Evolutionary conservation across 352 stramenopile species (phyloP).

Genomic region (Pythium utonaiense): DNA sequence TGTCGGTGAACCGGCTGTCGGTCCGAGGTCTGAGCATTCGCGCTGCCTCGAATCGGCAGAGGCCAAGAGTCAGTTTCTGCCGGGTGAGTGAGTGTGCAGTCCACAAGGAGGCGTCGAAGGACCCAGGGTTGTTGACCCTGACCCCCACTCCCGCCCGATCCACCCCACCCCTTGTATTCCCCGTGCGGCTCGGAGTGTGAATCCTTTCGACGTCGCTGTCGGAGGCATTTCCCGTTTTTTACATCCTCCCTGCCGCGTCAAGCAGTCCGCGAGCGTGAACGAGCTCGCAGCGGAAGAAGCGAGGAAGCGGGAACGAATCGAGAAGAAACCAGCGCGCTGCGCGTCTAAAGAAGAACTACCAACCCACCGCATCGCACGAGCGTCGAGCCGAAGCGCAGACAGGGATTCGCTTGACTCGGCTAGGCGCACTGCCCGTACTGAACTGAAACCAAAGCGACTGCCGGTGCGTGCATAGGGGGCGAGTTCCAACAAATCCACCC

Average conservation of each 20-base stretch:
- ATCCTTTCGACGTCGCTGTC: conserved; percentile 1
- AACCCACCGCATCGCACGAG: conserved; percentile 7
- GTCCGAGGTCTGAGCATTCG: neutral
- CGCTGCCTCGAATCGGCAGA: conserved; percentile 17
- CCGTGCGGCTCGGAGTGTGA: conserved; percentile 2
- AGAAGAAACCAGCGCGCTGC: conserved; percentile 17
- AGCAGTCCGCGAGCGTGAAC: neutral
- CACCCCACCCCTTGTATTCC: conserved; percentile 6
- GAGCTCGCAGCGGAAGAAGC: conserved; percentile 15
- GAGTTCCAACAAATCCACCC: neutral
- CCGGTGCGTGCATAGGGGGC: neutral
- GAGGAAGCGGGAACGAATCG: conserved; percentile 22
- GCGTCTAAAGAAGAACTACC: conserved; percentile 9
- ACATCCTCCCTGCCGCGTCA: conserved; percentile 8
- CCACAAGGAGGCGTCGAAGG: neutral
- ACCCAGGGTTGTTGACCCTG: neutral
- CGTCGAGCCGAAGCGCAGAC: neutral
- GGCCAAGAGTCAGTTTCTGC: conserved; percentile 19
- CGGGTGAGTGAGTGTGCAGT: conserved; percentile 4
- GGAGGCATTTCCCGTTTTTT: conserved; percentile 34
- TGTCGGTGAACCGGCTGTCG: conserved; percentile 19
- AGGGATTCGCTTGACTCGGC: neutral
- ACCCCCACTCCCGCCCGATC: conserved; percentile 5
- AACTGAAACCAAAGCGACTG: conserved; percentile 9
- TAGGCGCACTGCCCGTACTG: neutral